phyloP scores from a whole-genome alignment of 768 basidiomycete genomes.

The Infundibulicybe gibba region DNA sequence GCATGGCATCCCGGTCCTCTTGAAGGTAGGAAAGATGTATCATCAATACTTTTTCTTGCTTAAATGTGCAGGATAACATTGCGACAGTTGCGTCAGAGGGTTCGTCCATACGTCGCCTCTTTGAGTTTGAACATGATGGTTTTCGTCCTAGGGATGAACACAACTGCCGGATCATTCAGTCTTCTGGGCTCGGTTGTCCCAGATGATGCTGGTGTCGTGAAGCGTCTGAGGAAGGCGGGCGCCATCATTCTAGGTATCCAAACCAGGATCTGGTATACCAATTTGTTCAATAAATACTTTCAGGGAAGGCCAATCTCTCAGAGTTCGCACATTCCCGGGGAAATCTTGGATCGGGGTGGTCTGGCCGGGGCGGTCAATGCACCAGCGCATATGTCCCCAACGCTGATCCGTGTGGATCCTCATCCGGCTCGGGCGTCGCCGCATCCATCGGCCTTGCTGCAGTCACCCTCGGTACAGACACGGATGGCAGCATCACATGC shows the following conservation, averaged over 20 bases:
- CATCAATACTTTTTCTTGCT: not conserved
- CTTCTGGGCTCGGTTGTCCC: conserved; percentile 40
- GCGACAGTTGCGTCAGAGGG: conserved; percentile 43
- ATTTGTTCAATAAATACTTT: not conserved
- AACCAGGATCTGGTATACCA: not conserved
- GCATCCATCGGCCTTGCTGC: conserved; percentile 49
- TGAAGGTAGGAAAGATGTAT: conserved; percentile 37
- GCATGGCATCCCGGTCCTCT: conserved; percentile 51
- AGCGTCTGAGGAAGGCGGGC: conserved; percentile 36
- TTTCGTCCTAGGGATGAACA: conserved; percentile 33
- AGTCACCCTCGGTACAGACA: conserved; percentile 46
- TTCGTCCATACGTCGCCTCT: conserved; percentile 8
- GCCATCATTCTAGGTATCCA: conserved; percentile 39
- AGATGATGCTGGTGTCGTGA: conserved; percentile 42
- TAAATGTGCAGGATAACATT: conserved; percentile 37
- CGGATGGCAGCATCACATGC: conserved; percentile 52
- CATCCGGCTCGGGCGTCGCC: conserved; percentile 55
- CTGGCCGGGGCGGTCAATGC: conserved; percentile 51
- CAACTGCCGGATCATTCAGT: conserved; percentile 42
- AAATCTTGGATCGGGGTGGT: conserved; percentile 48
- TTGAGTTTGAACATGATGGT: not conserved
- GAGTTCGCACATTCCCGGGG: conserved; percentile 52
- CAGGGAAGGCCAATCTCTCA: conserved; percentile 54
- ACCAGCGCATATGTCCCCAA: conserved; percentile 47
- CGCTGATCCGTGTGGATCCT: conserved; percentile 55